These are phyloP conservation scores for Lodderomyces parapsilosis DNA, from an alignment of 1,139 yeast genomes.

Conservation along the genomic window DNA sequence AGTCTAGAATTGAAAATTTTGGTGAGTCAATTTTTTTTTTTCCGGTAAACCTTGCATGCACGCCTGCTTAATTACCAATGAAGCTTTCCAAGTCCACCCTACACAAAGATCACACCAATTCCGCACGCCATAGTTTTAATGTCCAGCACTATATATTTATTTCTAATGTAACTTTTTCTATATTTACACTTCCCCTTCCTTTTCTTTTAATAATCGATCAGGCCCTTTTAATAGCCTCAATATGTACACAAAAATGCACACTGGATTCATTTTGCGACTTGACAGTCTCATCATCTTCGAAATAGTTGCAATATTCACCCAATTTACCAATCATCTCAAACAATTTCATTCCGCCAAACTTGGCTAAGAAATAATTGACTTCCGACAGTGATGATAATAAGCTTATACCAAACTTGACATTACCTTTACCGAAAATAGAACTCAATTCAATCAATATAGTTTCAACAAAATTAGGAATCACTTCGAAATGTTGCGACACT, in stretches of 20 bases:
- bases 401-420: constrained; percentile 32
- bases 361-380: constrained; percentile 30
- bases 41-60: too few species aligned
- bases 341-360: constrained; percentile 30
- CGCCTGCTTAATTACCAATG: too few species aligned
- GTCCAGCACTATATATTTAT: constrained; percentile 9
- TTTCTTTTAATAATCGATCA: too few species aligned
- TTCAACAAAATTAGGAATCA: constrained; percentile 28
- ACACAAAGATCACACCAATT: too few species aligned
- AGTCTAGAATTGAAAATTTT: neutral
- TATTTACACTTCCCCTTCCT: neutral
- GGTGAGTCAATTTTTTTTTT: too few species aligned
- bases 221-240: constrained; percentile 11
- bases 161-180: neutral
- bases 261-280: constrained; percentile 12
- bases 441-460: constrained; percentile 24
- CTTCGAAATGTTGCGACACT: constrained; percentile 20
- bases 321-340: constrained; percentile 37
- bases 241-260: constrained; percentile 22
- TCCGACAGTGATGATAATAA: constrained; percentile 33
- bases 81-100: too few species aligned
- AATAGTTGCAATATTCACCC: constrained; percentile 27
- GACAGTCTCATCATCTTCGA: constrained; percentile 16
- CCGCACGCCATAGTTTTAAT: too few species aligned
- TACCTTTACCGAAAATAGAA: constrained; percentile 32